phyloP scores from a whole-genome alignment of 352 stramenopile genomes.

The Pythium scleroteichum region DNA sequence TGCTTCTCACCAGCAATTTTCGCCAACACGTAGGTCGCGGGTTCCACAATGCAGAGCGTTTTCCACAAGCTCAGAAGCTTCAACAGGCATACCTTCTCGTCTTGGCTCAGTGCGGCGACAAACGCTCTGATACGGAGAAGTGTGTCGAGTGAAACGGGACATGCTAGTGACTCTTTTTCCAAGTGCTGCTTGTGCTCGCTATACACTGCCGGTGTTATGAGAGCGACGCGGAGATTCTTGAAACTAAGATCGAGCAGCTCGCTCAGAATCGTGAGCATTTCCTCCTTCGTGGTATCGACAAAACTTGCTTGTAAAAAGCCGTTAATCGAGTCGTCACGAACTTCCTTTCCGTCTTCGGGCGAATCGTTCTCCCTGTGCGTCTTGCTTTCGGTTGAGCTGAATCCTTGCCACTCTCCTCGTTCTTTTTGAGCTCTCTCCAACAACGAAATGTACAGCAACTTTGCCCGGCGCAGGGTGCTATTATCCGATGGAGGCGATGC shows the following conservation, averaged over 20 bases:
- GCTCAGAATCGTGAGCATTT: conserved; percentile 47
- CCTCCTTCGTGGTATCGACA: conserved; percentile 18
- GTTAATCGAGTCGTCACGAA: conserved; percentile 20
- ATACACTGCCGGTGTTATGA: conserved; percentile 52
- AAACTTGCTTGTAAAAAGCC: conserved; percentile 25
- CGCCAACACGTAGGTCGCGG: conserved; percentile 34
- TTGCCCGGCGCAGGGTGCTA: conserved; percentile 46
- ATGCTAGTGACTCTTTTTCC: conserved; percentile 32
- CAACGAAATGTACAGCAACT: conserved; percentile 68
- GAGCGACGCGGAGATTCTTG: conserved; percentile 55
- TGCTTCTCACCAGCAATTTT: conserved; percentile 58
- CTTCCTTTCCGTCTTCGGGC: conserved; percentile 1
- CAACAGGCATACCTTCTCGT: conserved; percentile 56
- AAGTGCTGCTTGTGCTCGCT: conserved; percentile 43
- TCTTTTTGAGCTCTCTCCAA: conserved; percentile 68
- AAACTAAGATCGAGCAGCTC: conserved; percentile 73
- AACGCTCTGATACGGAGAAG: conserved; percentile 48
- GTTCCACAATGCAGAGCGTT: conserved; percentile 41
- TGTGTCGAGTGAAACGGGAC: conserved; percentile 42
- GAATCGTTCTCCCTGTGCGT: background rate
- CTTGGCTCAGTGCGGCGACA: conserved; percentile 43
- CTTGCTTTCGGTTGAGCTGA: conserved; percentile 20
- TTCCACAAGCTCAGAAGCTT: conserved; percentile 59
- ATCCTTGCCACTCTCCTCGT: conserved; percentile 69
- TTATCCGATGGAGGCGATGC: conserved; percentile 32